A percentile compares a stretch with the other conserved stretches of the same genome.
Conservation (phyloP, 345 rosid species). For the Salix viminalis region DNA sequence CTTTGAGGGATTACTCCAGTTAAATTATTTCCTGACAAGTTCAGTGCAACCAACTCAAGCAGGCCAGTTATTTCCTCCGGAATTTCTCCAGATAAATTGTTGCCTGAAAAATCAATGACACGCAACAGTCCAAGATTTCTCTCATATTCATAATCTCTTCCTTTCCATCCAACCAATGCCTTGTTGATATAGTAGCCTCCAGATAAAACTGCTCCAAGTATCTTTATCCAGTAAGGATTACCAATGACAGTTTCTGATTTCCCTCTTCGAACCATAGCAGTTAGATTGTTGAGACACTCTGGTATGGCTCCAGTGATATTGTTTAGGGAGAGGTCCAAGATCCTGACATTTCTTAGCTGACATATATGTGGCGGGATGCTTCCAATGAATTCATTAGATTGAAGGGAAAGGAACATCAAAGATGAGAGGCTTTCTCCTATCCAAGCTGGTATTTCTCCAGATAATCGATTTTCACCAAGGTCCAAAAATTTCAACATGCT, state of each 20-base stretch:
- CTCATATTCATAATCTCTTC: background rate
- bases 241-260: too few relatives aligned
- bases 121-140: conserved; percentile 8
- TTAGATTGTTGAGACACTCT: conserved; percentile 12
- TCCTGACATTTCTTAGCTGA: background rate
- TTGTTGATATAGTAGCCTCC: background rate
- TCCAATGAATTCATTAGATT: conserved; percentile 20
- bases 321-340: conserved; percentile 15
- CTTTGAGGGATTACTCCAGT: conserved; percentile 7
- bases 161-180: conserved; percentile 11
- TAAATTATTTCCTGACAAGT: conserved; percentile 18
- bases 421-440: conserved; percentile 7
- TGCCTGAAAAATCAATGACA: conserved; percentile 10
- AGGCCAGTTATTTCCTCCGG: conserved; percentile 11
- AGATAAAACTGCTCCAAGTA: background rate
- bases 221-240: background rate
- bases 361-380: conserved; percentile 8
- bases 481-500: conserved; percentile 9
- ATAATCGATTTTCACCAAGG: conserved; percentile 15
- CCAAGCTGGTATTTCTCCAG: conserved; percentile 24
- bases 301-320: conserved; percentile 15
- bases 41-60: background rate
- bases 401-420: conserved; percentile 14
- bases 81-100: conserved; percentile 13
- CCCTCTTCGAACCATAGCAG: background rate